Evolutionary conservation across 345 rosid genomes (phyloP), one percentile per base, ranked within the genome.

Genomic region (Conringia planisiliqua): DNA sequence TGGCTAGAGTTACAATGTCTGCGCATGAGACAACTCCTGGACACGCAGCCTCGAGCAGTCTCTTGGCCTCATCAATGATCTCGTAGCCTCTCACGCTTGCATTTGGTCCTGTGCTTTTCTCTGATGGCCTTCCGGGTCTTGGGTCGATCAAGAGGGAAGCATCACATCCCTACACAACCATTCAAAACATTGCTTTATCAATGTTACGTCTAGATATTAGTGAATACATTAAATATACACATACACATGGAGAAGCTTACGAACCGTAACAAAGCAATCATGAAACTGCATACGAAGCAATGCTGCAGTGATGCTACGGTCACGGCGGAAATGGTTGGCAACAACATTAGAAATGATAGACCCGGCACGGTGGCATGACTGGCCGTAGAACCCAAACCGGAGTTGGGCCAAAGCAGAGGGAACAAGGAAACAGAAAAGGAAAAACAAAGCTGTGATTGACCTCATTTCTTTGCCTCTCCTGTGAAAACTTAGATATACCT

Each of bases 221-320:
- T 16, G 2, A 43, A 6, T 20, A 1, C 1, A 11, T 18, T 1
- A 59, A 13, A 32, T 22, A 64, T 0, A 12, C 7, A 72, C 12
- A 57, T 29, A 66, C 35, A 66, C 29, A 74, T 48, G 40, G 48
- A 68, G 40, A 76, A 63, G 68, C 10, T 57, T 57, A 71, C 72
- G 20, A 79, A 88, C 96, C 40, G 79, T 80, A 32, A 90, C 88
- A 24, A 93, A 93, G 72, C 98, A 90, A 67, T 93, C 95, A 39
- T 93, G 95, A 61, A 90, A 93, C 62, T 90, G 95, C 93, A 89
- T 84, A 73, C 91, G 96, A 77, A 93, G 95, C 75, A 93, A 73
- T 18, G 91, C 91, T 0, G 93, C 86, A 3, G 88, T 59, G 30
- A 90, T 57, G 32, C 83, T 70, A 29, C 16, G 77, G 63, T 90